Percentiles rank a stretch among this genome's conserved stretches.
Conservation (phyloP, 2,329 filamentous ascomycete genomes). For the Talaromyces sp. region DNA sequence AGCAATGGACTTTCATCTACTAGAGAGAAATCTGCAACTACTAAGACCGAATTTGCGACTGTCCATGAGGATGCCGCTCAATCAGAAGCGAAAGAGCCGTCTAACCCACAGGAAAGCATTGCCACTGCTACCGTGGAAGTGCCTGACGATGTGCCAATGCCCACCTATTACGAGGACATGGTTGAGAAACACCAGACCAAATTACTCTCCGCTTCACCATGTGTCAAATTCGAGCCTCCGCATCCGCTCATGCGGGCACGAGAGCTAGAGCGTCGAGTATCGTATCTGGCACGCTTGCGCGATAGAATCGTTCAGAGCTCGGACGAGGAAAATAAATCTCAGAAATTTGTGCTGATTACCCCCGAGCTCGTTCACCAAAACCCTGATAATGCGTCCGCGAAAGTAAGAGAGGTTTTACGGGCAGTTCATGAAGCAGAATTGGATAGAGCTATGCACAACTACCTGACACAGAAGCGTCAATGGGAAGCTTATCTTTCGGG, state of each 20-base stretch:
- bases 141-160: conserved; percentile 77
- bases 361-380: conserved; percentile 93
- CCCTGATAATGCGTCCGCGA: conserved; percentile 73
- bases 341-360: conserved; percentile 84
- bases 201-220: conserved; percentile 90
- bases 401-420: conserved; percentile 89
- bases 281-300: conserved; percentile 76
- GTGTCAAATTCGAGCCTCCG: conserved; percentile 91
- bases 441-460: conserved; percentile 89
- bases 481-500: conserved; percentile 95
- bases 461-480: conserved; percentile 88
- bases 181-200: conserved; percentile 91
- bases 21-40: conserved; percentile 15
- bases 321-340: conserved; percentile 62
- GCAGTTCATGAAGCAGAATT: conserved; percentile 97
- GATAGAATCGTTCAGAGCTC: conserved; percentile 60
- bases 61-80: conserved; percentile 20
- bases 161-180: conserved; percentile 92
- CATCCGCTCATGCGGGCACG: conserved; percentile 89
- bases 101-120: conserved; percentile 21
- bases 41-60: conserved; percentile 13
- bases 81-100: conserved; percentile 23
- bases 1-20: conserved; percentile 25
- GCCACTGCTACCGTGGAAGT: conserved; percentile 48
- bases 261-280: conserved; percentile 81